A percentile compares a stretch with the other conserved stretches of the same genome.
phyloP scores from a whole-genome alignment of 2,329 filamentous ascomycete genomes.

The Zelopaecilomyces penicillatus region DNA sequence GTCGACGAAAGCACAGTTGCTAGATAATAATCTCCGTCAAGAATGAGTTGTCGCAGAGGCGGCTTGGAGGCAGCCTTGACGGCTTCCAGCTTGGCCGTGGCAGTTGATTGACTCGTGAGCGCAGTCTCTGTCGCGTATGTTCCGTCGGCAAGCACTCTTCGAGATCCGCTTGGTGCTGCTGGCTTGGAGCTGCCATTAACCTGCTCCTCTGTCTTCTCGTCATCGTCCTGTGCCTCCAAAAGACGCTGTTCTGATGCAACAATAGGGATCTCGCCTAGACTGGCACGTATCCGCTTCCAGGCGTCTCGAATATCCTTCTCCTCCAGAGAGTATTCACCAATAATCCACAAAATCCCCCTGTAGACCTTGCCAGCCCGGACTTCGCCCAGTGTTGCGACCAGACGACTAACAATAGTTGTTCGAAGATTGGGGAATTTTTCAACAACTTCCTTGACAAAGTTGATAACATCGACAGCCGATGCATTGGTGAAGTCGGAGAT shows the following conservation, averaged over 20 bases:
- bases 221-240: conserved; percentile 73
- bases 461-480: conserved; percentile 94
- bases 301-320: conserved; percentile 91
- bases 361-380: conserved; percentile 97
- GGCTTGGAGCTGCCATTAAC: conserved; percentile 73
- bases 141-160: conserved; percentile 89
- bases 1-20: conserved; percentile 93
- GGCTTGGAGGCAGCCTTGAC: conserved; percentile 97
- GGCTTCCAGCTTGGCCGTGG: conserved; percentile 84
- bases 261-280: conserved; percentile 93
- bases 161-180: conserved; percentile 69
- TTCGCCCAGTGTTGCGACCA: conserved; percentile 85
- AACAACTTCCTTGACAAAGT: conserved; percentile 97
- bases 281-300: conserved; percentile 92
- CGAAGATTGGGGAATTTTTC: conserved; percentile 93
- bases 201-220: conserved; percentile 55
- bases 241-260: conserved; percentile 89
- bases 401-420: conserved; percentile 74
- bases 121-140: conserved; percentile 97
- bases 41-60: conserved; percentile 84
- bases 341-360: conserved; percentile 91
- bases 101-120: conserved; percentile 83
- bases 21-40: conserved; percentile 95
- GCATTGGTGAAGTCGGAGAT: conserved; percentile 97
- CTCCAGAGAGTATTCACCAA: conserved; percentile 92